Conservation (phyloP, 345 rosid species). For the Salix brachista region DNA sequence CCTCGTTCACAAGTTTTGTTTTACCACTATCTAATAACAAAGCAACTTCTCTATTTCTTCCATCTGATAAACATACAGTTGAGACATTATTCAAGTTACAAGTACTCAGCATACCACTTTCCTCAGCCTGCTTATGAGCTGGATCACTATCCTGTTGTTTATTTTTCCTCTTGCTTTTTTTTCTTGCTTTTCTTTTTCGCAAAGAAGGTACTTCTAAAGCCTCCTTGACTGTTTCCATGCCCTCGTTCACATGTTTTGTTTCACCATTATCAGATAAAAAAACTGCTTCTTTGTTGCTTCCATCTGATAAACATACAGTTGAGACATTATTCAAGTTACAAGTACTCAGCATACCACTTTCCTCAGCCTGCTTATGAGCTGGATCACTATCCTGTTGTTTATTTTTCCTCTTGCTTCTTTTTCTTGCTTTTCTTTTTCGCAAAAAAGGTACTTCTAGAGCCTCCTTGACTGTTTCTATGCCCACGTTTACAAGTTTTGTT, state of each 20-base stretch:
- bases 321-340: too few species aligned
- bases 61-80: constrained; percentile 4
- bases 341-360: neutral
- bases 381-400: neutral
- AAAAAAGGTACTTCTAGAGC: neutral
- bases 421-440: constrained; percentile 2
- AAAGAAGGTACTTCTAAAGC: too few species aligned
- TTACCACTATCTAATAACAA: neutral
- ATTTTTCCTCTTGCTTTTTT: too few species aligned
- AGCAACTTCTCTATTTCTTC: constrained; percentile 5
- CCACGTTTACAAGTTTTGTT: constrained; percentile 4
- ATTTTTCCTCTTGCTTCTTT: neutral
- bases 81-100: constrained; percentile 13
- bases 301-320: too few species aligned
- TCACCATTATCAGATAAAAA: too few species aligned
- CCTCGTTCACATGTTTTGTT: too few species aligned
- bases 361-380: constrained; percentile 19
- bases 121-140: constrained; percentile 19
- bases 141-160: neutral
- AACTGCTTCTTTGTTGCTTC: too few species aligned
- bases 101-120: neutral
- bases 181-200: too few species aligned
- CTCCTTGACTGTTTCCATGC: too few species aligned
- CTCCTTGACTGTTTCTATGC: constrained; percentile 18
- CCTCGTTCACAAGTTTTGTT: neutral